Base-by-base conservation (phyloP, 768 basidiomycete species). In the Hericium erinaceus region DNA sequence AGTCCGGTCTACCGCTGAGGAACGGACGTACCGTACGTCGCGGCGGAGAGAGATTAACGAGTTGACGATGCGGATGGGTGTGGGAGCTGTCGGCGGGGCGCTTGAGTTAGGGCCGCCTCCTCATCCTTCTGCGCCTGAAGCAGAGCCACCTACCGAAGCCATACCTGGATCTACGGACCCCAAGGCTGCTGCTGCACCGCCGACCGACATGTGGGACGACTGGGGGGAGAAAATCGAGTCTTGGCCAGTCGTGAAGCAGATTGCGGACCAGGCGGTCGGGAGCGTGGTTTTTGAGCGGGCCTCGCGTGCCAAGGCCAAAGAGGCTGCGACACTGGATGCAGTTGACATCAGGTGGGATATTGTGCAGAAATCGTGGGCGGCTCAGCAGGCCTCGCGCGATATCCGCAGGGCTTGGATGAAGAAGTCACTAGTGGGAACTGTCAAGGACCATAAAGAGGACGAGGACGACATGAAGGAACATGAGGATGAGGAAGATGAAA, bases 61-160 rank as follows among this genome's bases (percentile, higher is more conserved):
- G 64, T 71, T 93, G 48, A 84, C 81, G 0, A 86, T 90, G 77
- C 81, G 88, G n/a, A 89, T 91, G 83, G 91, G 82, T 5, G 76
- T 92, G 39, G 87, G 86, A 38, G 79, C 80, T 0, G 77, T 90
- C 7, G 91, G 91, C 10, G 92, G 91, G 11, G 64, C 73, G 7
- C 65, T 91, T 6, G 83, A 82, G 48, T 62, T 67, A 26, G 66
- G 70, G 37, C 66, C 72, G 57, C 75, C 20, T n/a, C 48, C 6
- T 54, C 61, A 16, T 26, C 46, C 18, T 57, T 50, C 73, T 55
- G 60, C 39, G 18, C n/a, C 24, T 11, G 58, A 65, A n/a, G 60
- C 60, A 38, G 57, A 26, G 5, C 38, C 18, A 24, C 11, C 39
- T 20, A 44, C 60, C 39, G 57, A 54, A 18, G 61, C 64, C 11